Base-by-base conservation (phyloP, 2,329 filamentous ascomycete genomes). In the Alternaria sp. region DNA sequence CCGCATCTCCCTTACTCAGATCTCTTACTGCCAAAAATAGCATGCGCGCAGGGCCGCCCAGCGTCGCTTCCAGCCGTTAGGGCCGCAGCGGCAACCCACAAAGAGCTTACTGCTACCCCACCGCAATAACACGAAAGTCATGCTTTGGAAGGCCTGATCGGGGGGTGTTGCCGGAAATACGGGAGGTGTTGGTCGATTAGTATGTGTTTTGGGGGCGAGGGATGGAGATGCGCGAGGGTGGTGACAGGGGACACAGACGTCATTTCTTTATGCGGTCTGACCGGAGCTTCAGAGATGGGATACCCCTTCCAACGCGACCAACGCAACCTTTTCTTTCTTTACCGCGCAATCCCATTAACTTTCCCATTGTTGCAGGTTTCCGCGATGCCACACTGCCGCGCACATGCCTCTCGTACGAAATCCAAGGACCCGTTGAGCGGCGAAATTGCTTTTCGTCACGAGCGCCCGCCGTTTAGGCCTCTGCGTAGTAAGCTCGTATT, bases 401-500 rank as follows among this genome's bases (percentile, higher is more conserved):
- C 36, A n/a, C 28, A 5, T 2, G 11, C 0, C 4, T 23, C 52
- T 51, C 12, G 32, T 13, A 30, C 21, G 26, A 23, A 45, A 30
- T 26, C 4, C 15, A 1, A 21, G 17, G 25, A 26, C 17, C 21
- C 54, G 12, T 56, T 40, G 40, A 23, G 49, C 32, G 43, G 23
- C 21, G n/a, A 46, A 5, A 28, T 63, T 44, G n/a, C 45, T 56
- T 63, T 60, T 56, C 51, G 57, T 43, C 44, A 19, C 36, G 26
- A 51, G 25, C 25, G 32, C 30, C 25, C 13, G 28, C 47, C 46
- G 47, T 26, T 40, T 8, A 23, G 28, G 36, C 28, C 36, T 54
- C 56, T 43, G 56, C 51, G n/a, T 40, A 65, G 54, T 64, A 52
- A 62, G 64, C 64, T 59, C 57, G 57, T 64, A 58, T 68, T 57